Conservation (phyloP, 306 rosid species). For the Citrullus colocynthis region DNA sequence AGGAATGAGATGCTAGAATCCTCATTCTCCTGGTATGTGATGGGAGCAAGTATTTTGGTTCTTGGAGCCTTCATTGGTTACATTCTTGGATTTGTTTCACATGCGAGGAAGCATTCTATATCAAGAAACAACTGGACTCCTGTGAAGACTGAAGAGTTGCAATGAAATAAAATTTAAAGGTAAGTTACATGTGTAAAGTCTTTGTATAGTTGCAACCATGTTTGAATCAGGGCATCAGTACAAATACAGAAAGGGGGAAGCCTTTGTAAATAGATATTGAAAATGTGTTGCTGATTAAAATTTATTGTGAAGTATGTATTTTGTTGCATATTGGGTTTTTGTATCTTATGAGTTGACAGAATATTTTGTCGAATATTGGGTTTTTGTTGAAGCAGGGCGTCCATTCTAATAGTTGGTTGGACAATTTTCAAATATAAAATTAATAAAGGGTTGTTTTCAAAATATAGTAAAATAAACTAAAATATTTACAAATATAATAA, state of each 20-base stretch:
- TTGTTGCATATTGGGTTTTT: neutral
- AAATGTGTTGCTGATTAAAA: neutral
- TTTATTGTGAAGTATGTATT: neutral
- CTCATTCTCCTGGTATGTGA: conserved; percentile 35
- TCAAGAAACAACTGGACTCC: conserved; percentile 41
- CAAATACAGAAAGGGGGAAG: neutral
- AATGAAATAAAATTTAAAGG: neutral
- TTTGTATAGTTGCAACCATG: neutral
- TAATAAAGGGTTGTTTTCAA: too few relatives aligned
- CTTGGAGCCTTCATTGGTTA: conserved; percentile 76
- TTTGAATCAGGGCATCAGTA: neutral
- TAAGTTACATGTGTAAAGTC: neutral
- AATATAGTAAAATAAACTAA: too few relatives aligned
- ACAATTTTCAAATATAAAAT: too few relatives aligned
- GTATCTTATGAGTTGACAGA: neutral
- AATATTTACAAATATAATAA: too few relatives aligned
- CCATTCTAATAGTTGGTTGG: too few relatives aligned
- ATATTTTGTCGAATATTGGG: neutral
- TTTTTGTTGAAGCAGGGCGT: too few relatives aligned
- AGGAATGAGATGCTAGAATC: conserved; percentile 17
- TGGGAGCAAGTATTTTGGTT: conserved; percentile 52
- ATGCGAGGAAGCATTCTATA: conserved; percentile 29
- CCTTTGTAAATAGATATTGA: neutral
- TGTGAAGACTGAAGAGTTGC: conserved; percentile 55
- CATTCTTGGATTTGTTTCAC: conserved; percentile 49